phyloP scores from a whole-genome alignment of 768 basidiomycete genomes.

The Suillus spraguei region DNA sequence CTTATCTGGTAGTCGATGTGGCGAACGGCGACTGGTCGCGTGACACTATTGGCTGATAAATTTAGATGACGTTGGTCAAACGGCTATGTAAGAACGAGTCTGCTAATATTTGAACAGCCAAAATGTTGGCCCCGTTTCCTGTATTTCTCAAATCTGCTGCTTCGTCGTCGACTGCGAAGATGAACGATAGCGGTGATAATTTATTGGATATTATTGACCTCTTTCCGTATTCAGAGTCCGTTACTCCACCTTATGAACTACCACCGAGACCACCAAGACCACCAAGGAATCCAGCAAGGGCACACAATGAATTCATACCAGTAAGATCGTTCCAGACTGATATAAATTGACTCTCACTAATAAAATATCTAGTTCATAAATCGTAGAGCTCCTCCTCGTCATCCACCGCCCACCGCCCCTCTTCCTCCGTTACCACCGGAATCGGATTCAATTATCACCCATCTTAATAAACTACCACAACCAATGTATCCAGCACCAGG shows the following conservation, averaged over 20 bases:
- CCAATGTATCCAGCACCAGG: slow-evolving; percentile 1
- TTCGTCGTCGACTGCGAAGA: neutral
- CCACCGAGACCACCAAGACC: neutral
- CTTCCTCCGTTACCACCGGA: slow-evolving; percentile 1
- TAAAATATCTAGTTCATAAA: neutral
- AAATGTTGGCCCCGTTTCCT: slow-evolving; percentile 3
- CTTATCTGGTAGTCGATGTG: too few species aligned
- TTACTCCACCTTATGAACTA: neutral
- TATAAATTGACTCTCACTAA: neutral
- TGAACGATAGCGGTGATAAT: neutral
- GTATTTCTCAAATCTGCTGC: neutral
- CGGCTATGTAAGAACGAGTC: neutral
- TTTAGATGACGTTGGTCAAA: neutral
- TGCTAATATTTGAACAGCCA: neutral
- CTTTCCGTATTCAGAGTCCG: neutral
- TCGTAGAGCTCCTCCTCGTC: neutral
- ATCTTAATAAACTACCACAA: too few species aligned
- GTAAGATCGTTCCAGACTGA: neutral
- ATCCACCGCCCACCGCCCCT: slow-evolving; percentile 1
- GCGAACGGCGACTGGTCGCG: too few species aligned
- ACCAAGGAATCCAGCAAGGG: neutral
- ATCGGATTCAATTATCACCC: too few species aligned
- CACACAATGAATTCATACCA: neutral
- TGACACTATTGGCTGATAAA: neutral
- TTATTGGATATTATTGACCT: neutral